Evolutionary conservation across 2,329 filamentous ascomycete genomes (phyloP).

Genomic region (Fusarium torulosum): DNA sequence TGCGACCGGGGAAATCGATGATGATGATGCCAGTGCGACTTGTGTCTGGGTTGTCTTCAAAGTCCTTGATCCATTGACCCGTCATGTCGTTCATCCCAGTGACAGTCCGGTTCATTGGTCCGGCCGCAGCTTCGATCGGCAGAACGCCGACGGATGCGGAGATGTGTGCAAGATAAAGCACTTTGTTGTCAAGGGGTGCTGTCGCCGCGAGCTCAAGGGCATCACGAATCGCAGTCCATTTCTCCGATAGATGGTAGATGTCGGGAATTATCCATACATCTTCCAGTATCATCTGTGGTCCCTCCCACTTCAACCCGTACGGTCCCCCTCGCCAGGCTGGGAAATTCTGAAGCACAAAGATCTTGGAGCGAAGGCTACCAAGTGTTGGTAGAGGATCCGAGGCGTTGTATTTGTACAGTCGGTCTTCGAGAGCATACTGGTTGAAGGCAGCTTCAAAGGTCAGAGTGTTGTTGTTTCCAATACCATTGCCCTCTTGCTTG

Average conservation of each 20-base stretch:
- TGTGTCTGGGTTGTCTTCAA: conserved; percentile 42
- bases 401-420: conserved; percentile 54
- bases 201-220: conserved; percentile 56
- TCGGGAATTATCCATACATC: conserved; percentile 61
- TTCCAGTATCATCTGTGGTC: conserved; percentile 60
- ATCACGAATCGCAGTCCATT: conserved; percentile 60
- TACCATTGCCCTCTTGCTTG: conserved; percentile 60
- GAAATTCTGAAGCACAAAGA: conserved; percentile 64
- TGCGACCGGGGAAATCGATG: conserved; percentile 62
- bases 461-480: conserved; percentile 52
- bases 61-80: conserved; percentile 58
- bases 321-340: conserved; percentile 44
- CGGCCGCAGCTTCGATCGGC: conserved; percentile 64
- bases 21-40: conserved; percentile 61
- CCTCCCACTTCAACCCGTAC: conserved; percentile 62
- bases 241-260: conserved; percentile 58
- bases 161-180: conserved; percentile 61
- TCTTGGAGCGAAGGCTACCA: conserved; percentile 59
- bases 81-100: conserved; percentile 65
- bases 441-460: conserved; percentile 63
- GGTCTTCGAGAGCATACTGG: conserved; percentile 54
- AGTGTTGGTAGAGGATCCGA: conserved; percentile 57
- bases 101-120: conserved; percentile 57
- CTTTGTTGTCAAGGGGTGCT: conserved; percentile 51
- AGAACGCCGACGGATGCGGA: conserved; percentile 63